These are phyloP conservation scores for Prunus mongolica DNA, from an alignment of 306 rosid species.

Conservation along the genomic window DNA sequence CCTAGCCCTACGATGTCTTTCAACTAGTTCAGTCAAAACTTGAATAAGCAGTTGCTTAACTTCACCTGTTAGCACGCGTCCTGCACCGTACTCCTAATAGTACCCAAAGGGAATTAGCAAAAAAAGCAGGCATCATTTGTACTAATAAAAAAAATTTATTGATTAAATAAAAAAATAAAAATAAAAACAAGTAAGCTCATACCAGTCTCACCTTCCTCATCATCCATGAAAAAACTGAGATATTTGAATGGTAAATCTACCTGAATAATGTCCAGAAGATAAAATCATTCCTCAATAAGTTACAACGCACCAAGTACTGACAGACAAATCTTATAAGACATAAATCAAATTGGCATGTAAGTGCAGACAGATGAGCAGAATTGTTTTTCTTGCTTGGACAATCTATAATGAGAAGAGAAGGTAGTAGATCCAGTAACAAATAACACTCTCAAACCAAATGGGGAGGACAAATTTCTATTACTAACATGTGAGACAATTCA, in stretches of 20 bases:
- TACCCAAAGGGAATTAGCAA: conserved; percentile 4
- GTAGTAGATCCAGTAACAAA: not conserved
- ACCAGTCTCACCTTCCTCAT: conserved; percentile 57
- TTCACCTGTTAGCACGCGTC: conserved; percentile 92
- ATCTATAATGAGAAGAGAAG: not conserved
- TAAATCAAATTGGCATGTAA: not conserved
- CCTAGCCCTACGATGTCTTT: conserved; percentile 76
- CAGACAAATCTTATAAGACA: not conserved
- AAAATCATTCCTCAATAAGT: not conserved
- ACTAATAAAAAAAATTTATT: not conserved
- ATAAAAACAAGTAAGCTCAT: not conserved
- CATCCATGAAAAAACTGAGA: conserved; percentile 77
- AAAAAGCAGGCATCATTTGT: not conserved
- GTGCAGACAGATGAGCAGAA: not conserved
- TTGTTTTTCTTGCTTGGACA: not conserved
- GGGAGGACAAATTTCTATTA: not conserved
- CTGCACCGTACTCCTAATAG: conserved; percentile 74
- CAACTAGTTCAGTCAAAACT: conserved; percentile 76
- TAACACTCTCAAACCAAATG: not conserved
- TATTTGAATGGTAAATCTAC: conserved; percentile 93
- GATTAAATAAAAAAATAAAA: not conserved
- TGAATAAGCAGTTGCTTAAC: conserved; percentile 68
- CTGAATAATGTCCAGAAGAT: conserved; percentile 35
- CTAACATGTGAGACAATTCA: not conserved
- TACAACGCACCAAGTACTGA: not conserved